phyloP scores from a whole-genome alignment of 2,329 filamentous ascomycete species.

The Orbilia brochopaga region DNA sequence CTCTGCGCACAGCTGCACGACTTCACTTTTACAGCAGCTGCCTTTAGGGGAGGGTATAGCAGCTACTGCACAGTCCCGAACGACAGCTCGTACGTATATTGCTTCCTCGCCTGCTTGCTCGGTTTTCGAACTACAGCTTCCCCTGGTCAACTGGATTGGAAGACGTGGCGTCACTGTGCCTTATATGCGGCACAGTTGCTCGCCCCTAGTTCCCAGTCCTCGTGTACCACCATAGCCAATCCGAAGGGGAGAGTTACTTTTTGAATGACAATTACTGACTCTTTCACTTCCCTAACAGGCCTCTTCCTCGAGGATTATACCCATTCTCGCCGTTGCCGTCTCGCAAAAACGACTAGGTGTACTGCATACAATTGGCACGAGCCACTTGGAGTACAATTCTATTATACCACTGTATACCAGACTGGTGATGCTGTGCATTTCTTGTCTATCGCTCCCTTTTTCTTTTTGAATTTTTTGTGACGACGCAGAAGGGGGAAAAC shows the following conservation, averaged over 20 bases:
- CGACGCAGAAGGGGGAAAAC: constrained; percentile 21
- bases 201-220: constrained; percentile 20
- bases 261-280: constrained; percentile 31
- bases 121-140: constrained; percentile 18
- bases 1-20: constrained; percentile 17
- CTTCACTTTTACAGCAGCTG: constrained; percentile 18
- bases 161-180: constrained; percentile 50
- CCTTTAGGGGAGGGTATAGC: constrained; percentile 30
- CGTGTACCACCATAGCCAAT: constrained; percentile 40
- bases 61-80: constrained; percentile 22
- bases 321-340: constrained; percentile 33
- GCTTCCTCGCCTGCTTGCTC: constrained; percentile 21
- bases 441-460: not conserved
- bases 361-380: constrained; percentile 27
- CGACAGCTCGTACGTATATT: constrained; percentile 15
- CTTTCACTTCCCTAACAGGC: constrained; percentile 21
- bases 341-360: constrained; percentile 32
- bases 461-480: constrained; percentile 26
- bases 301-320: constrained; percentile 20
- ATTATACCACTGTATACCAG: constrained; percentile 40
- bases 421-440: constrained; percentile 40
- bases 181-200: constrained; percentile 45
- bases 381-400: constrained; percentile 38
- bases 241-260: constrained; percentile 34
- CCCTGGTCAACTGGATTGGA: constrained; percentile 34